Percentiles rank a stretch among this genome's conserved stretches.
These are phyloP conservation scores for Zalerion maritima DNA, from an alignment of 495 filamentous ascomycete species.

Conservation along the genomic window DNA sequence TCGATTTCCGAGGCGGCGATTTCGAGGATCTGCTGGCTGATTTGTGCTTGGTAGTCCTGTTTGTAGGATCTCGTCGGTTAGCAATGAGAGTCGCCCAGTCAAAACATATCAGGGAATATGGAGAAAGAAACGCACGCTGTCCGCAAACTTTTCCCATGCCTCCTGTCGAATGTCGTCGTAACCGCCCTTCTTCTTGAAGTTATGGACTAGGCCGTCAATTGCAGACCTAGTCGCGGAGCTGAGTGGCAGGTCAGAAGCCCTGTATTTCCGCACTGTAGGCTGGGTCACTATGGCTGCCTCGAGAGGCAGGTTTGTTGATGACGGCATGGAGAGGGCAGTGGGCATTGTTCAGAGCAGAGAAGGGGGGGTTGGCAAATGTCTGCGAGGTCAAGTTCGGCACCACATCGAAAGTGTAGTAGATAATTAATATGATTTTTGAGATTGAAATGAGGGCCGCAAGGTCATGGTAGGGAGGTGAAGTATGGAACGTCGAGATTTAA, in stretches of 20 bases:
- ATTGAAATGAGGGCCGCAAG: too few relatives aligned
- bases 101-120: conserved; percentile 3
- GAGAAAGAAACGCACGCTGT: conserved; percentile 40
- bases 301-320: conserved; percentile 20
- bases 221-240: conserved; percentile 53
- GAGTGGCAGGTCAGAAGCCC: conserved; percentile 70
- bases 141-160: conserved; percentile 65
- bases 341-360: too few relatives aligned
- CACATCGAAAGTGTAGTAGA: too few relatives aligned
- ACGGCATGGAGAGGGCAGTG: too few relatives aligned
- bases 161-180: conserved; percentile 75
- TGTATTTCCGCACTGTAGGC: conserved; percentile 52
- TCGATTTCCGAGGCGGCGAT: conserved; percentile 72
- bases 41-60: conserved; percentile 52
- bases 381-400: too few relatives aligned
- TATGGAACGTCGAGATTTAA: too few relatives aligned
- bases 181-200: conserved; percentile 82
- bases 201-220: conserved; percentile 65
- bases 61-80: conserved; percentile 1
- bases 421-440: too few relatives aligned
- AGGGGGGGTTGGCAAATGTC: too few relatives aligned
- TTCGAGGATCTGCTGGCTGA: conserved; percentile 50
- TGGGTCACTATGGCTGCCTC: conserved; percentile 22
- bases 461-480: too few relatives aligned
- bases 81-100: conserved; percentile 1